Evolutionary conservation across 2,329 filamentous ascomycete genomes (phyloP).

Genomic region (Cercospora sp.): DNA sequence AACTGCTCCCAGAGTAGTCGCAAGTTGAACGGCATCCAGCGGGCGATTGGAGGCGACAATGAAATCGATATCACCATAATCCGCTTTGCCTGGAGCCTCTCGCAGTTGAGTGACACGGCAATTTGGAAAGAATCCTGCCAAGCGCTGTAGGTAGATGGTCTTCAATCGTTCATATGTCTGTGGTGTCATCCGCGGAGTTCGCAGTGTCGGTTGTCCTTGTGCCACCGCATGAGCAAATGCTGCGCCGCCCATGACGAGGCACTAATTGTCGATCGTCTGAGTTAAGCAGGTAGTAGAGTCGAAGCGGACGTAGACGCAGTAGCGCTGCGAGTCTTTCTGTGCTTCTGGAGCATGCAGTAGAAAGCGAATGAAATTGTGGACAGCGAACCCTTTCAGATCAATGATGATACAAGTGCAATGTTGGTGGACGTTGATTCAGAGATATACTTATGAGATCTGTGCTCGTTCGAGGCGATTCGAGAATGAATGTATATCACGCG

Average conservation of each 20-base stretch:
- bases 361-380: background rate
- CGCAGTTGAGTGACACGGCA: conserved; percentile 60
- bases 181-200: conserved; percentile 66
- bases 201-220: conserved; percentile 48
- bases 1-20: conserved; percentile 50
- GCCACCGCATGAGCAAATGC: conserved; percentile 54
- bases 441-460: background rate
- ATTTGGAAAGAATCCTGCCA: conserved; percentile 55
- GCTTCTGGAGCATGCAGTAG: background rate
- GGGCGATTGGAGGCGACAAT: conserved; percentile 49
- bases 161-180: conserved; percentile 59
- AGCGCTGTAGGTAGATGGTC: conserved; percentile 44
- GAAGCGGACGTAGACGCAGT: background rate
- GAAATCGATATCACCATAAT: conserved; percentile 74
- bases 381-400: background rate
- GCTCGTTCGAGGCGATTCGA: background rate
- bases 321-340: background rate
- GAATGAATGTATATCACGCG: background rate
- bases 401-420: background rate
- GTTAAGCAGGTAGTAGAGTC: background rate
- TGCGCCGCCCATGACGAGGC: conserved; percentile 63
- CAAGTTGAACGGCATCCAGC: conserved; percentile 40
- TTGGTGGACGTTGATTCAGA: background rate
- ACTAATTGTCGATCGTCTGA: background rate
- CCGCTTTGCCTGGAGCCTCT: conserved; percentile 67